phyloP scores from a whole-genome alignment of 208 protist genomes.

The Trypanosoma brucei region DNA sequence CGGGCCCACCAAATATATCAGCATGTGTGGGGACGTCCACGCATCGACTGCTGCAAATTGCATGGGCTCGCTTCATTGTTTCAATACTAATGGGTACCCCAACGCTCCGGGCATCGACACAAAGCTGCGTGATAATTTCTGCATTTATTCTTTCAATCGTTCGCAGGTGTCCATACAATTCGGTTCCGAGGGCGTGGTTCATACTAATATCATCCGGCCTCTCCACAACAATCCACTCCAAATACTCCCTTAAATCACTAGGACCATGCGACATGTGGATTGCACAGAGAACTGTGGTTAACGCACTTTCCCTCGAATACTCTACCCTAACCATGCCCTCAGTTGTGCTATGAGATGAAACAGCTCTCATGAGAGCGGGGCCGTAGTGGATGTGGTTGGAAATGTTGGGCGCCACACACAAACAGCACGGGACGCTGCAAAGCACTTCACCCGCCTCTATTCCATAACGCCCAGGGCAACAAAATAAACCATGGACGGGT shows the following conservation, averaged over 20 bases:
- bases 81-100: constrained; percentile 24
- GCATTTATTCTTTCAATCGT: constrained; percentile 32
- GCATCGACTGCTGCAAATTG: constrained; percentile 63
- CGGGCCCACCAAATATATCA: constrained; percentile 64
- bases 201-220: constrained; percentile 8
- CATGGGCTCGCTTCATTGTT: constrained; percentile 37
- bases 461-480: constrained; percentile 18
- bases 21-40: constrained; percentile 54
- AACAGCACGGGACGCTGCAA: constrained; percentile 42
- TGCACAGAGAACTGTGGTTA: constrained; percentile 58
- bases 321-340: constrained; percentile 34
- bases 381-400: constrained; percentile 58
- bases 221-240: constrained; percentile 37
- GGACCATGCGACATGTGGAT: constrained; percentile 29
- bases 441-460: constrained; percentile 39
- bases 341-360: constrained; percentile 30
- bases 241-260: constrained; percentile 38
- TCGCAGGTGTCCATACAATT: constrained; percentile 15
- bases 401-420: constrained; percentile 44
- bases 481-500: constrained; percentile 42
- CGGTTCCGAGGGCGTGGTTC: constrained; percentile 17
- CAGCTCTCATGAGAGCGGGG: constrained; percentile 16
- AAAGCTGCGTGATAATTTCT: constrained; percentile 15
- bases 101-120: constrained; percentile 8
- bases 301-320: constrained; percentile 45